phyloP scores from a whole-genome alignment of 345 rosid species.

The Alliaria petiolata region DNA sequence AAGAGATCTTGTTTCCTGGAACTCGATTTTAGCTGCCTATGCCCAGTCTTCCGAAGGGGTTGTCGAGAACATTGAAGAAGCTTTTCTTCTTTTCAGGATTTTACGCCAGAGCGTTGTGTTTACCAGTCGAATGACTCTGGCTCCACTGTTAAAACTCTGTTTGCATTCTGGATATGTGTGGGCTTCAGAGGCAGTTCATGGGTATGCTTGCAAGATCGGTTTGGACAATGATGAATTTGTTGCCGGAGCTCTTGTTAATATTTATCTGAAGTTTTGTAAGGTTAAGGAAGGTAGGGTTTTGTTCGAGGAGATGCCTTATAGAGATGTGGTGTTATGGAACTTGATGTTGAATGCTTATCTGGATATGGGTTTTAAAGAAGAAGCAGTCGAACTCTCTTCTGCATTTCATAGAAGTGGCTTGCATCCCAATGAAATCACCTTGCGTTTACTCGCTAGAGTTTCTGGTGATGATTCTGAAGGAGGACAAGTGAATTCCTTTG shows the following conservation, averaged over 20 bases:
- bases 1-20: slow-evolving; percentile 56
- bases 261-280: slow-evolving; percentile 45
- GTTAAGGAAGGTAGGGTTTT: slow-evolving; percentile 43
- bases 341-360: slow-evolving; percentile 49
- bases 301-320: slow-evolving; percentile 43
- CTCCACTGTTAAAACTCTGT: slow-evolving; percentile 52
- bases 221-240: slow-evolving; percentile 45
- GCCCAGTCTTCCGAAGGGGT: slow-evolving; percentile 34
- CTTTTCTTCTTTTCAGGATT: slow-evolving; percentile 38
- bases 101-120: slow-evolving; percentile 33
- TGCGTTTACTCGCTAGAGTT: slow-evolving; percentile 31
- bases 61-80: slow-evolving; percentile 30
- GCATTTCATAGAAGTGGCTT: slow-evolving; percentile 42
- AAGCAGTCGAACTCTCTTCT: slow-evolving; percentile 32
- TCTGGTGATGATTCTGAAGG: slow-evolving; percentile 32
- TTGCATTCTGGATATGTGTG: slow-evolving; percentile 43
- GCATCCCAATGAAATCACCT: slow-evolving; percentile 36
- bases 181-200: slow-evolving; percentile 50
- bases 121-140: slow-evolving; percentile 45
- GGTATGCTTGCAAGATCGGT: slow-evolving; percentile 55
- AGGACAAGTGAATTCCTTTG: slow-evolving; percentile 19
- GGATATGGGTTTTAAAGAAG: slow-evolving; percentile 36
- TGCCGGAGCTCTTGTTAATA: slow-evolving; percentile 49
- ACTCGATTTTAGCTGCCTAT: slow-evolving; percentile 52
- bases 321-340: slow-evolving; percentile 61